Evolutionary conservation across 108 stramenopile species (phyloP), one percentile per base, ranked within the genome.

Genomic region (Fragilaria crotonensis): DNA sequence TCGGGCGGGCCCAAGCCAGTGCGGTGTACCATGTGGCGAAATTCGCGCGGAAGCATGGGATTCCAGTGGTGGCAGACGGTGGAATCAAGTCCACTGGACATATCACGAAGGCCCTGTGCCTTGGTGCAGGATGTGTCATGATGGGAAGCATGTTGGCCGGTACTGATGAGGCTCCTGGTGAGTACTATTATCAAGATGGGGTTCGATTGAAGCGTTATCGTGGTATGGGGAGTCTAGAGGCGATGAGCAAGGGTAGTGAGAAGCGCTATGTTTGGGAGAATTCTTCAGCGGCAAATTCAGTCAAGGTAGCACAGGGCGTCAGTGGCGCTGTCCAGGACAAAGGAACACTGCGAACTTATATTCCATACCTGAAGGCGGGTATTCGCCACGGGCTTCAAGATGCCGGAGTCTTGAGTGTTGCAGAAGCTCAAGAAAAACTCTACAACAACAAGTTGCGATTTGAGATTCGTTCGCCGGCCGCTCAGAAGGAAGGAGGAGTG

Each of bases 121-220:
- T 96, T 29, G 99, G 99, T n/a, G 99, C 99, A 26, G 92, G 94
- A 31, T 94, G 93, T 52, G 97, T 98, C 44, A 99, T 99, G 99
- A 99, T 98, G 97, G 99, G 99, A 26, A 85, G 90, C 49, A 96
- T 99, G 97, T 87, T 99, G 54, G 99, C 99, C 22, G 99, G 99
- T 21, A 99, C 98, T 5, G 99, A 98, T 62, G 99, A 99, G 73
- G 89, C 97, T 48, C 99, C 99, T 25, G 99, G 99, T 25, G 95
- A 98, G 59, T 99, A 98, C 68, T 99, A 95, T 73, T 98, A 94
- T 73, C 96, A 98, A 79, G 97, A 98, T 64, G 99, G 99, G 30
- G 97, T 99, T 27, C 94, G 99, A 31, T 77, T 99, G 54, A 99
- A 99, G 76, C 84, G 95, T 46, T 99, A 99, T 84, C 90, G 98